Conservation (phyloP, 1,284 basidiomycete species). For the Cystobasidium slooffiae region DNA sequence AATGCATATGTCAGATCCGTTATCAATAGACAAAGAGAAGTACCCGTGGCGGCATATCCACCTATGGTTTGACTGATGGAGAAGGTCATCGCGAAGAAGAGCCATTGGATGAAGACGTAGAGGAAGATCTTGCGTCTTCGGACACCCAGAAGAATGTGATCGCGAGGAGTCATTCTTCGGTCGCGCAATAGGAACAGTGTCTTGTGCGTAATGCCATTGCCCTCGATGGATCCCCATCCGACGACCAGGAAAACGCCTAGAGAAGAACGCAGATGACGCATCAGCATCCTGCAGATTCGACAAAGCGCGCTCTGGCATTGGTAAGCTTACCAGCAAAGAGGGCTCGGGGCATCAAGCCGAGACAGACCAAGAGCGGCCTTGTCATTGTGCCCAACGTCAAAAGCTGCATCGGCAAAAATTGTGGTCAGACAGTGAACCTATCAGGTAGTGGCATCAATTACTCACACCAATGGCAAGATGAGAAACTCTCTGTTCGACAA, state of each 20-base stretch:
- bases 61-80: conserved; percentile 90
- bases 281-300: neutral
- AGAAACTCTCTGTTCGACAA: conserved; percentile 86
- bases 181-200: conserved; percentile 83
- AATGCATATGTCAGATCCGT: conserved; percentile 16
- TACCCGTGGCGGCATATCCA: conserved; percentile 55
- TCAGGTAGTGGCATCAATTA: conserved; percentile 61
- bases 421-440: neutral
- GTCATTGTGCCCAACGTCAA: conserved; percentile 68
- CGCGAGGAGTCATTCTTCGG: conserved; percentile 64
- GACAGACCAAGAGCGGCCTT: conserved; percentile 77
- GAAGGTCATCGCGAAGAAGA: conserved; percentile 87
- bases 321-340: conserved; percentile 49
- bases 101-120: conserved; percentile 77
- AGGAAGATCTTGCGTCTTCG: conserved; percentile 75
- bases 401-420: conserved; percentile 1
- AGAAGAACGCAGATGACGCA: neutral
- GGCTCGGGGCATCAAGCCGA: conserved; percentile 64
- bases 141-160: conserved; percentile 75
- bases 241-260: conserved; percentile 47
- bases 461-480: conserved; percentile 82
- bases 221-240: conserved; percentile 60
- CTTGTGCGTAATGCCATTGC: conserved; percentile 82
- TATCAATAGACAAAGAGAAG: too few species aligned
- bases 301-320: neutral